Base-by-base conservation (phyloP, 345 rosid species). In the Sisymbrium altissimum region DNA sequence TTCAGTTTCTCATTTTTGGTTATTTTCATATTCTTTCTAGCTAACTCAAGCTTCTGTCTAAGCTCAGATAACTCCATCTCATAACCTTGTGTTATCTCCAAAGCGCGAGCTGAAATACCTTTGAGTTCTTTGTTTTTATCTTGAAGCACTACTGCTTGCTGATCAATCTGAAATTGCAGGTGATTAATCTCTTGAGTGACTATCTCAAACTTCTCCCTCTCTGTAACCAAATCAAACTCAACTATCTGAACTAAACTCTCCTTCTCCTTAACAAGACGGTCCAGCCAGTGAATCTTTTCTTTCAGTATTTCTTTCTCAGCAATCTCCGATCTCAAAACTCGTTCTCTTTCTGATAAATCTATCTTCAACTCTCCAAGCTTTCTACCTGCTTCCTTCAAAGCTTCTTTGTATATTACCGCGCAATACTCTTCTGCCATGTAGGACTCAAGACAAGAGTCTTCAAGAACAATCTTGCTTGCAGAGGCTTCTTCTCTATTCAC, bases 321-420 rank as follows among this genome's bases (percentile, higher is more conserved):
- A 60, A 69, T 41, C 71, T 66, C 86, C 45, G 29, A 71, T 54
- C 30, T 70, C 44, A 86, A 49, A 32, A 72, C 74, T 17, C 49
- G 69, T 72, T 82, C 93, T 43, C 70, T 85, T 58, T 86, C 84
- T 70, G 77, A 27, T 25, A 39, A 73, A 71, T 14, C 21, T 4
- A 23, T 29, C 56, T 79, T 83, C 78, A 83, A 81, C 44, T 54
- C 52, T 60, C 38, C 55, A 57, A 84, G 68, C 77, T 84, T 77
- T 78, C 73, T 81, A 71, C 58, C 73, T 33, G 89, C 93, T 75
- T 86, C 92, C 78, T 71, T 81, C 36, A 88, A 66, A 43, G 85
- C 69, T 69, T 81, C 90, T 75, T 57, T 75, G 52, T 68, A 79
- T 40, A 85, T 50, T 32, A 78, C 62, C 54, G 45, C 82, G 30